Base-by-base conservation (phyloP, 75 land plant species). In the Picea sitchensis region DNA sequence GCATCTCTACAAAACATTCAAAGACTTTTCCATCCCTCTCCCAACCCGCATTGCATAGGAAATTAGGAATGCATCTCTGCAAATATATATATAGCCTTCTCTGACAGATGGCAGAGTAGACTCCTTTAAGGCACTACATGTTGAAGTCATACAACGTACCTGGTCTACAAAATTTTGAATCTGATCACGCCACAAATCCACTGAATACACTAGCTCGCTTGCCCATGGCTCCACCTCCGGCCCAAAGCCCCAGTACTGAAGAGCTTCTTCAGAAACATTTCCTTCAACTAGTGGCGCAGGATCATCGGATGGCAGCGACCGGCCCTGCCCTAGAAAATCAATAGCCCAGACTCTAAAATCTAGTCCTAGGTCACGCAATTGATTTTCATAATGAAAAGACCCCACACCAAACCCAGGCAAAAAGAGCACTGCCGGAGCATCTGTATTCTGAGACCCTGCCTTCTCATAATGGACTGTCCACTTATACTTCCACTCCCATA, bases 331-430 rank as follows among this genome's bases (percentile, higher is more conserved):
- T 13, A 90, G 72, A 83, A 92, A 94, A 90, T 94, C 96, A 58
- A 92, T 13, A 3, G 96, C 89, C 96, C 94, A 94, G 2, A 89
- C 94, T 75, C 94, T 83, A 76, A 75, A 94, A 56, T 94, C 92
- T 31, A 84, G 86, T 20, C 96, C 96, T 36, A 94, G 74, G 83
- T 92, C 96, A 73, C 87, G 93, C 72, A 94, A 59, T 67, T 94
- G 96, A 69, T 87, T 90, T 73, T 90, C 94, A 82, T 90, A 94
- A 80, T 94, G 96, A 63, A 90, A 94, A 8, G 90, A 81, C 12
- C 96, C 96, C 32, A 92, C 96, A 11, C 94, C 96, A 83, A 94
- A 94, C 15, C 96, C 94, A 36, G 96, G 92, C 73, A 94, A 84
- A 79, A 92, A 86, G 0, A 94, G 80, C 12, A 94, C 79, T 17